Evolutionary conservation across 768 basidiomycete species (phyloP).

Genomic region (Gymnopilus junonius): DNA sequence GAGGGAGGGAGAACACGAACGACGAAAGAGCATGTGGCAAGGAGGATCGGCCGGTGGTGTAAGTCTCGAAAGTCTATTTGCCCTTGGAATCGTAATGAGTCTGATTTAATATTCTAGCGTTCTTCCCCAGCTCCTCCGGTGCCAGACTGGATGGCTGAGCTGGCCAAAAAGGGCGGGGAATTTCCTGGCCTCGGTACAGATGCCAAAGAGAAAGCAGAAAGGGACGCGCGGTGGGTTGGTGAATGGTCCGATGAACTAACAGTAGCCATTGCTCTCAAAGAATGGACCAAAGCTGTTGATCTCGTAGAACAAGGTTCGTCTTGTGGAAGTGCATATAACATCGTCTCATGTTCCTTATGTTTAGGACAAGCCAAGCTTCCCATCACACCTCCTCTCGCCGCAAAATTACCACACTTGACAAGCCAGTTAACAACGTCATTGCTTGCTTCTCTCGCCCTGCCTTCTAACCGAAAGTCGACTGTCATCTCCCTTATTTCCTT

Average conservation of each 20-base stretch:
- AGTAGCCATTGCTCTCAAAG: constrained; percentile 86
- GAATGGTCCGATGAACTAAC: constrained; percentile 93
- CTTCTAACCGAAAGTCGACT: constrained; percentile 76
- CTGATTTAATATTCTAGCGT: constrained; percentile 21
- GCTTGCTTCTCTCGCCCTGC: constrained; percentile 72
- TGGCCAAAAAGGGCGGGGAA: constrained; percentile 60
- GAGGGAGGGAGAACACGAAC: constrained; percentile 90
- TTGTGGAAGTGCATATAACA: constrained; percentile 6
- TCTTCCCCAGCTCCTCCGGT: constrained; percentile 54
- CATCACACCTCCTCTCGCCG: constrained; percentile 52
- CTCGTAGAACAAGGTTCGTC: constrained; percentile 80
- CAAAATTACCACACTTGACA: constrained; percentile 70
- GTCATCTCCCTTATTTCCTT: constrained; percentile 75
- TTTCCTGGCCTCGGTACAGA: constrained; percentile 47
- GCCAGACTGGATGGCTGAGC: constrained; percentile 79
- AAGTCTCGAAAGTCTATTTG: constrained; percentile 2
- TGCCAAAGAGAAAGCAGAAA: constrained; percentile 76
- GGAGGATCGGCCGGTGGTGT: constrained; percentile 39
- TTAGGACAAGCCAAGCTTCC: constrained; percentile 66
- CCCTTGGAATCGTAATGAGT: not conserved
- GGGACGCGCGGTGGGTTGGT: constrained; percentile 84
- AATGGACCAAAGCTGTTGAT: constrained; percentile 87
- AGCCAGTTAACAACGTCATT: constrained; percentile 71
- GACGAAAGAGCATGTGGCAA: constrained; percentile 78
- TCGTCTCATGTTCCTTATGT: not conserved